These are phyloP conservation scores for Alnus rubra DNA, from an alignment of 306 rosid genomes.

Conservation along the genomic window DNA sequence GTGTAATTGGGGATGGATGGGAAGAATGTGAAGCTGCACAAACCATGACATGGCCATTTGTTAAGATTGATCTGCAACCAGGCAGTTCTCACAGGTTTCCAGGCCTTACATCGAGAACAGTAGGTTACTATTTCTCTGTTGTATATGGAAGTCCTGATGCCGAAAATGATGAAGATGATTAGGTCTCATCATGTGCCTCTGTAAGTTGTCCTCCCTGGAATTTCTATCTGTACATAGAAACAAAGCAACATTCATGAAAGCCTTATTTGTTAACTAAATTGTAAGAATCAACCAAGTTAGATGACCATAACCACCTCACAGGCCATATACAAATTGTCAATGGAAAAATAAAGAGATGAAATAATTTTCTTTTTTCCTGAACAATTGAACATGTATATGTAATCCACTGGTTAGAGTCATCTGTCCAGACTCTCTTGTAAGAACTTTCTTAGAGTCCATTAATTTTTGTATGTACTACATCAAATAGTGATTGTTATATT, in stretches of 20 bases:
- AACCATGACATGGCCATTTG: conserved; percentile 81
- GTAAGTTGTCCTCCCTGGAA: conserved; percentile 25
- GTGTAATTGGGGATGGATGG: conserved; percentile 90
- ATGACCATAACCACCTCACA: conserved; percentile 18
- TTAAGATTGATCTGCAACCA: conserved; percentile 72
- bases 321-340: conserved; percentile 19
- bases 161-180: conserved; percentile 55
- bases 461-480: conserved; percentile 11
- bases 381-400: background rate
- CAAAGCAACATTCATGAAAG: conserved; percentile 17
- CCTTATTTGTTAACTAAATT: background rate
- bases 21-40: conserved; percentile 93
- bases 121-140: conserved; percentile 72
- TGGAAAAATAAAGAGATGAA: conserved; percentile 20
- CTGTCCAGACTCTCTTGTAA: background rate
- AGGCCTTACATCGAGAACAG: conserved; percentile 72
- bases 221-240: conserved; percentile 27
- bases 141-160: conserved; percentile 59
- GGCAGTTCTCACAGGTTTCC: conserved; percentile 82
- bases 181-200: conserved; percentile 19
- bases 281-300: conserved; percentile 16
- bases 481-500: background rate
- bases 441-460: background rate
- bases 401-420: background rate
- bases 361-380: conserved; percentile 18